phyloP scores from a whole-genome alignment of 371 early-diverging fungal species.

The Smittium mucronatum region DNA sequence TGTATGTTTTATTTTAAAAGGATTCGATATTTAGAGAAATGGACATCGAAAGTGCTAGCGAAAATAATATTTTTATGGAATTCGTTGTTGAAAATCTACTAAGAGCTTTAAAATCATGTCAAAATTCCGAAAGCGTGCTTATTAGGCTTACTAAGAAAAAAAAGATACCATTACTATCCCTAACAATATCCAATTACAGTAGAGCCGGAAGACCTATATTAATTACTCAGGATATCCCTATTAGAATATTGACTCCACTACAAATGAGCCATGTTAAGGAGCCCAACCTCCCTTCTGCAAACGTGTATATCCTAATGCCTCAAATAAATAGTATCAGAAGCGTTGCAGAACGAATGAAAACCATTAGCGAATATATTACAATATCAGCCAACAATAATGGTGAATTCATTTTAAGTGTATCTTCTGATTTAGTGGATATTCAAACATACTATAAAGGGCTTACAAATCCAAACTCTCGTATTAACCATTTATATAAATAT shows the following conservation, averaged over 20 bases:
- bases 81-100: constrained; percentile 26
- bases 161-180: background rate
- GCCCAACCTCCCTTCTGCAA: constrained; percentile 28
- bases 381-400: constrained; percentile 41
- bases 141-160: constrained; percentile 9
- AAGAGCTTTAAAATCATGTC: constrained; percentile 25
- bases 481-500: no score
- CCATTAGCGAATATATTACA: constrained; percentile 29
- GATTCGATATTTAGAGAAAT: constrained; percentile 25
- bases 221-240: constrained; percentile 41
- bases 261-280: constrained; percentile 32
- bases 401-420: constrained; percentile 33
- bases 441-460: constrained; percentile 39
- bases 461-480: constrained; percentile 32
- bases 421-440: constrained; percentile 36
- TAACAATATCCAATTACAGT: constrained; percentile 11
- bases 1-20: constrained; percentile 5
- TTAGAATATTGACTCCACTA: constrained; percentile 23
- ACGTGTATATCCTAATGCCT: constrained; percentile 41
- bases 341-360: constrained; percentile 40
- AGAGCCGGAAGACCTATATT: constrained; percentile 25
- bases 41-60: constrained; percentile 24
- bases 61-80: constrained; percentile 27
- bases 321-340: constrained; percentile 33
- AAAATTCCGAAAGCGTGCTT: constrained; percentile 14